Base-by-base conservation (phyloP, 345 rosid species). In the Camelina laxa region DNA sequence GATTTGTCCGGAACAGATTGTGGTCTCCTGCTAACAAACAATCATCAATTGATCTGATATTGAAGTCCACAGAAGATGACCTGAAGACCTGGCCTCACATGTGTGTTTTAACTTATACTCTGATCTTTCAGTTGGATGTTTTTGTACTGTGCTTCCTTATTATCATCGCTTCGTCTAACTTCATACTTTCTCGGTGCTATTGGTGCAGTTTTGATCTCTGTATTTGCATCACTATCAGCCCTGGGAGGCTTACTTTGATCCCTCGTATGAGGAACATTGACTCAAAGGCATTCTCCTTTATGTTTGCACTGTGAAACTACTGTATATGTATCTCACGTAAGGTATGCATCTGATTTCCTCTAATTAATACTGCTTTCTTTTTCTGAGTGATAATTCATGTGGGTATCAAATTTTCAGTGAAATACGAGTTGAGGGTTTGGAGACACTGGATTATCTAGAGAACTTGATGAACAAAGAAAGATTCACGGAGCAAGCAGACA, bases 391-490 rank as follows among this genome's bases (percentile, higher is more conserved):
- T 19, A 56, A 24, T 20, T 69, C 36, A 53, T 62, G 21, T 65
- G 81, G n/a, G 50, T 77, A 59, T 67, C 61, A 45, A 49, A 82
- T 80, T 84, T 79, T 80, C 92, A 94, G 98, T 75, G 98, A 94
- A 90, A 96, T 94, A 42, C 91, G 98, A 2, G 87, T 94, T 22
- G 98, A 94, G 80, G 98, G 98, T 57, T 80, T 94, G 90, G 98
- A 94, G 91, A 94, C 98, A 2, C 95, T 94, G 22, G 96, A 94
- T 84, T 94, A 86, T 79, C 84, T 94, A 35, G 98, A 94, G 71
- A 87, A 88, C 85, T 77, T 90, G 70, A 82, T 69, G 84, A 31
- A 53, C 42, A 85, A 73, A 82, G 87, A 91, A 79, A 86, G 97
- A 75, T 87, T 75, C 85, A 94, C 98, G 0, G 98, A 94, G 85